Conservation (phyloP, 139 green algal genomes). For the Nannochloris sp. region DNA sequence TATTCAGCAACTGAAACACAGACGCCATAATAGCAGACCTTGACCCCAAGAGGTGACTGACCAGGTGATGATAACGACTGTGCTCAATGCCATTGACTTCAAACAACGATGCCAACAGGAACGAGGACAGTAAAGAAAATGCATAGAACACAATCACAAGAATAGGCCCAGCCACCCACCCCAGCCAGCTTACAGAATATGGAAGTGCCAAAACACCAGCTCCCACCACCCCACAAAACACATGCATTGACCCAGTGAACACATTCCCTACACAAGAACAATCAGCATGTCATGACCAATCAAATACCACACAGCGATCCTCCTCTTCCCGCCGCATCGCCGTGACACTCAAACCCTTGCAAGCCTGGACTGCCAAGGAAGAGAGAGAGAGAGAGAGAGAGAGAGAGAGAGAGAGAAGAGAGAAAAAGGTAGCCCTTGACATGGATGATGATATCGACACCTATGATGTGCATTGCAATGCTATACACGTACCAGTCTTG, state of each 20-base stretch:
- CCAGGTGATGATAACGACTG: slow-evolving; percentile 11
- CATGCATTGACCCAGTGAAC: not conserved
- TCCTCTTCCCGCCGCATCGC: too few species aligned
- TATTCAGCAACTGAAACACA: slow-evolving; percentile 15
- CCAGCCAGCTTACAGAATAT: slow-evolving; percentile 18
- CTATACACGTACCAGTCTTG: not conserved
- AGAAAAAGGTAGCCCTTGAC: not conserved
- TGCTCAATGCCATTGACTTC: slow-evolving; percentile 10
- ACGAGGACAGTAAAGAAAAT: not conserved
- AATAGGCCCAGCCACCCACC: slow-evolving; percentile 20
- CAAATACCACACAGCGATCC: not conserved
- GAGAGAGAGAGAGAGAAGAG: not conserved
- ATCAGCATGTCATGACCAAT: not conserved
- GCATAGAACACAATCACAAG: slow-evolving; percentile 23
- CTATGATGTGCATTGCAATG: too few species aligned
- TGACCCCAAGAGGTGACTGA: slow-evolving; percentile 12
- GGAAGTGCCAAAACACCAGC: slow-evolving; percentile 26
- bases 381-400: not conserved
- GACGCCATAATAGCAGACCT: not conserved
- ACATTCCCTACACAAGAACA: not conserved
- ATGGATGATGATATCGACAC: too few species aligned
- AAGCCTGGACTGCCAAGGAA: not conserved
- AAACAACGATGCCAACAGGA: not conserved
- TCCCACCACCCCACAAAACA: slow-evolving; percentile 10
- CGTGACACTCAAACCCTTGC: not conserved